Evolutionary conservation across 495 filamentous ascomycete genomes (phyloP).

Genomic region (Penicillium silybi): DNA sequence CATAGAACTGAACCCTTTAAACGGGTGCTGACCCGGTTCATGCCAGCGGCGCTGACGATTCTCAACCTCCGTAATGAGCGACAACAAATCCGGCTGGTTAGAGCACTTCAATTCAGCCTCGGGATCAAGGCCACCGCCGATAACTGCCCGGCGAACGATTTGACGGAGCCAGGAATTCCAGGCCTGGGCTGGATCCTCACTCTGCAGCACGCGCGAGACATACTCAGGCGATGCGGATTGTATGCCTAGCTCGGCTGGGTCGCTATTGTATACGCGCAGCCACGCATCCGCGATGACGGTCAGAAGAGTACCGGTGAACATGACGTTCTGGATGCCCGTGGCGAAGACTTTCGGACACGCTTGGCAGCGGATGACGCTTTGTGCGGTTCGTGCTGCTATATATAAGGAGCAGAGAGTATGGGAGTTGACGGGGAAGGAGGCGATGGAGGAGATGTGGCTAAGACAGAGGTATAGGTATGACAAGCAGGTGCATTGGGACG

Average conservation of each 20-base stretch:
- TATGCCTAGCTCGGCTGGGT: slow-evolving; percentile 34
- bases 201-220: slow-evolving; percentile 22
- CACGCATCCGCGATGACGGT: slow-evolving; percentile 59
- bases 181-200: slow-evolving; percentile 21
- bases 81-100: slow-evolving; percentile 28
- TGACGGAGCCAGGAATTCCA: slow-evolving; percentile 41
- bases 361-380: slow-evolving; percentile 56
- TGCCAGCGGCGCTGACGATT: slow-evolving; percentile 43
- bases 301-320: slow-evolving; percentile 63
- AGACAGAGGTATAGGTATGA: slow-evolving; percentile 46
- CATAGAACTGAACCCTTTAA: slow-evolving; percentile 4
- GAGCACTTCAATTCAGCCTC: slow-evolving; percentile 20
- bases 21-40: slow-evolving; percentile 25
- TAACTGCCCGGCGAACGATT: slow-evolving; percentile 35
- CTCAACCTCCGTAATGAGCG: slow-evolving; percentile 39
- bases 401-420: slow-evolving; percentile 54
- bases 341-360: slow-evolving; percentile 49
- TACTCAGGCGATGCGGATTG: slow-evolving; percentile 34
- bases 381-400: slow-evolving; percentile 52
- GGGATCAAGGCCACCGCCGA: slow-evolving; percentile 28
- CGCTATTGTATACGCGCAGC: slow-evolving; percentile 35
- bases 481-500: slow-evolving; percentile 38
- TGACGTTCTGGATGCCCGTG: slow-evolving; percentile 56
- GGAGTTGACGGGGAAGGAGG: slow-evolving; percentile 39
- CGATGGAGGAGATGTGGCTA: slow-evolving; percentile 40